phyloP scores from a whole-genome alignment of 305 asterid species.

The Andrographis paniculata region DNA sequence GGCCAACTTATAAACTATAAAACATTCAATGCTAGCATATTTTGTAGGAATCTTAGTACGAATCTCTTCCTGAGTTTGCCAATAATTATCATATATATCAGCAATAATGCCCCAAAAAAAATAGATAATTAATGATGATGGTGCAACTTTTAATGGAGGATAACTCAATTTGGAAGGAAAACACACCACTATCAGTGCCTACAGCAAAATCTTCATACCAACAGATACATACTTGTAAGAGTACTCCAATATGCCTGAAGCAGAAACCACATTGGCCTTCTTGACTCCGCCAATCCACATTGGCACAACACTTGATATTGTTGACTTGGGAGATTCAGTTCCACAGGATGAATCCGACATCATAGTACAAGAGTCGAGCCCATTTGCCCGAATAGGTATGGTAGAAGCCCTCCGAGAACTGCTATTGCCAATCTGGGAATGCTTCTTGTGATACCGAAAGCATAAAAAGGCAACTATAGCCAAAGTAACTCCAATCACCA shows the following conservation, averaged over 20 bases:
- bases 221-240: conserved; percentile 66
- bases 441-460: conserved; percentile 57
- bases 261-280: conserved; percentile 58
- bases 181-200: neutral
- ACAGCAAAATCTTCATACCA: neutral
- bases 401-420: conserved; percentile 86
- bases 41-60: too few relatives aligned
- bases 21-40: neutral
- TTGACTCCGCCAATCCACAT: conserved; percentile 55
- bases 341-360: conserved; percentile 36
- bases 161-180: neutral
- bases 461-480: conserved; percentile 64
- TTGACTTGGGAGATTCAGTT: conserved; percentile 66
- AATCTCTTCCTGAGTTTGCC: neutral
- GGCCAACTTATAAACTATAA: too few relatives aligned
- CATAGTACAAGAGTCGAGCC: conserved; percentile 22
- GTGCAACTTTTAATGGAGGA: neutral
- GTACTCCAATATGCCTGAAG: conserved; percentile 81
- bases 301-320: conserved; percentile 33
- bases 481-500: conserved; percentile 76
- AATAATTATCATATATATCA: neutral
- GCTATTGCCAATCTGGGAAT: conserved; percentile 70
- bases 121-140: neutral
- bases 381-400: conserved; percentile 50
- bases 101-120: neutral